phyloP scores from a whole-genome alignment of 352 stramenopile species.

The Pythium biforme region DNA sequence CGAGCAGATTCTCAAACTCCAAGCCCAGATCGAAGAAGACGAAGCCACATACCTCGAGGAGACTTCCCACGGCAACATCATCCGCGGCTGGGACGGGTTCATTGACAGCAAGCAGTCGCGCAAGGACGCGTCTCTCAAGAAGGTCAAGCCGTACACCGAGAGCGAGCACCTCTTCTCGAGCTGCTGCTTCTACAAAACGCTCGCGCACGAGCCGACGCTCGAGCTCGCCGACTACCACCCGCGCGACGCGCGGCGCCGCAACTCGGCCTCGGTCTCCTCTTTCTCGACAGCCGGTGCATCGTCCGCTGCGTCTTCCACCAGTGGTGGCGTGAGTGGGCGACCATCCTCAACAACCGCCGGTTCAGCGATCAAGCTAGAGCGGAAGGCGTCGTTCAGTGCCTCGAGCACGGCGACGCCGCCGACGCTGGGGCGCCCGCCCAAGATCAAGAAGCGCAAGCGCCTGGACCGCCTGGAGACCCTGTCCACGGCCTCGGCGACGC shows the following conservation, averaged over 20 bases:
- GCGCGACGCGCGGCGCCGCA: conserved; percentile 20
- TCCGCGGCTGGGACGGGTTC: conserved; percentile 86
- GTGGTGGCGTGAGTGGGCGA: neutral
- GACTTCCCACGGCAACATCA: conserved; percentile 84
- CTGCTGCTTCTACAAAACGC: conserved; percentile 62
- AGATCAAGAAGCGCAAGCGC: conserved; percentile 26
- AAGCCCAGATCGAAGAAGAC: conserved; percentile 78
- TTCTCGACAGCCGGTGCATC: neutral
- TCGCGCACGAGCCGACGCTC: conserved; percentile 50
- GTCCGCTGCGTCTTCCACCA: neutral
- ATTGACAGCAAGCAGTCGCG: conserved; percentile 77
- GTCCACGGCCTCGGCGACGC: conserved; percentile 24
- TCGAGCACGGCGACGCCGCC: conserved; percentile 10
- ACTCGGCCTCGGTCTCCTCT: neutral
- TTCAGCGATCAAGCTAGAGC: conserved; percentile 13
- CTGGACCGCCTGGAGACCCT: conserved; percentile 10
- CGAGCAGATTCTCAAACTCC: conserved; percentile 64
- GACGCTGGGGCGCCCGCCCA: conserved; percentile 18
- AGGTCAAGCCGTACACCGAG: conserved; percentile 76
- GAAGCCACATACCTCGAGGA: conserved; percentile 81
- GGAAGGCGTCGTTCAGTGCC: conserved; percentile 24
- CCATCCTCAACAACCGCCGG: neutral
- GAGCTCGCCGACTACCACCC: conserved; percentile 50
- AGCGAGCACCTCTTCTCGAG: conserved; percentile 78
- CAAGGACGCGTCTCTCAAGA: conserved; percentile 78